Base-by-base conservation (phyloP, 352 stramenopile genomes). In the Pythium angustatum region DNA sequence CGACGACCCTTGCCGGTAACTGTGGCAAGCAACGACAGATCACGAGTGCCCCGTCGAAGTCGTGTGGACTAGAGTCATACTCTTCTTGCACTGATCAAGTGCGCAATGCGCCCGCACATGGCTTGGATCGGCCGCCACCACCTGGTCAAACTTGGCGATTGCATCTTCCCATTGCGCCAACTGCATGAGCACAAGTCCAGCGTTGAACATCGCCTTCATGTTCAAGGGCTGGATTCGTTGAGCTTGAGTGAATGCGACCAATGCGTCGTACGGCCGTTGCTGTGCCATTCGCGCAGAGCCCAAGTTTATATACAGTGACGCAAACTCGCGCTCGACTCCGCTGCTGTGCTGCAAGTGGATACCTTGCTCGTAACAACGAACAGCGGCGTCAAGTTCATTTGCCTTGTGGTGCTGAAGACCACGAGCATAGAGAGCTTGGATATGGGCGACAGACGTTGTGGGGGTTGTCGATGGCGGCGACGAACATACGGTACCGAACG, bases 261-360 rank as follows among this genome's bases (percentile, higher is more conserved):
- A 59, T 12, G 83, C 83, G 7, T 79, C 66, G 0, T 47, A 54
- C 45, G 72, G 68, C 19, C 76, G 69, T 22, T 68, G 64, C 57
- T 85, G 72, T 8, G 63, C 52, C 66, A 90, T 78, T 17, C 73
- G 62, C 1, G 80, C 83, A 21, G 77, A 87, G 21, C 79, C 79
- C n/a, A 86, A 62, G 62, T 91, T 93, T 51, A 93, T 72, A 38
- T 88, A 73, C 44, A 91, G 51, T 7, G 83, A 90, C 24, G 82
- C 78, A 36, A 88, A 91, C 30, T 79, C 66, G 3, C 73, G 78
- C 5, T 69, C 7, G 31, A 50, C 41, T 58, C 50, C 58, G 49
- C 60, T 33, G 63, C 61, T 51, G 40, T 55, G 51, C 45, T 67
- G 62, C 45, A 88, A 41, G 5, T 36, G 58, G 34, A 91, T 72